Conservation (phyloP, 257 asterid genomes). For the Nicotiana tomentosiformis region DNA sequence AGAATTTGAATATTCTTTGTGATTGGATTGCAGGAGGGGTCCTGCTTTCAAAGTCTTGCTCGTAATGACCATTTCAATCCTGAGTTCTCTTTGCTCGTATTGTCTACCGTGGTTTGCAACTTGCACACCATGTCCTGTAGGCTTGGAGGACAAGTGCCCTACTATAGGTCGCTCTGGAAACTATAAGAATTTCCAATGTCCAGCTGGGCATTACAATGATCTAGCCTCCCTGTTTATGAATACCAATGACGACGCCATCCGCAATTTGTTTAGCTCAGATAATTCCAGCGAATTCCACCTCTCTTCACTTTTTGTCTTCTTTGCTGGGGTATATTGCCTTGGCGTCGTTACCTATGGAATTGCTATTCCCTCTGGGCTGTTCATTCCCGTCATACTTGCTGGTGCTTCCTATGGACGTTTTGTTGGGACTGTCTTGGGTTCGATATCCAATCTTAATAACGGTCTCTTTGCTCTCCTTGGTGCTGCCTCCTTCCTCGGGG, state of each 20-base stretch:
- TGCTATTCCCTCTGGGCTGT: conserved; percentile 94
- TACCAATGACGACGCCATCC: conserved; percentile 91
- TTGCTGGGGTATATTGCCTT: conserved; percentile 49
- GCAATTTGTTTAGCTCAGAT: conserved; percentile 58
- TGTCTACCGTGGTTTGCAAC: conserved; percentile 80
- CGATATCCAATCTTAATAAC: conserved; percentile 56
- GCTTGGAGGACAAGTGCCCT: conserved; percentile 57
- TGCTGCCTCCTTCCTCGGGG: conserved; percentile 97
- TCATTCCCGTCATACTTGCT: conserved; percentile 98
- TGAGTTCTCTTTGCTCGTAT: conserved; percentile 74
- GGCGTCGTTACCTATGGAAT: conserved; percentile 87
- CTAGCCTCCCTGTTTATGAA: conserved; percentile 87
- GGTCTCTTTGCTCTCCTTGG: conserved; percentile 89
- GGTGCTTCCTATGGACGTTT: conserved; percentile 97
- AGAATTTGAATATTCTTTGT: neutral
- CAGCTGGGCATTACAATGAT: conserved; percentile 68
- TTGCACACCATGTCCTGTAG: conserved; percentile 79
- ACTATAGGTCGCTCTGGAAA: conserved; percentile 64
- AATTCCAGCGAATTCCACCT: conserved; percentile 51
- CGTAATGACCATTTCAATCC: conserved; percentile 52
- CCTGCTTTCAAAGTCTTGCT: conserved; percentile 68
- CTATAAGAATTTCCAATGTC: conserved; percentile 84
- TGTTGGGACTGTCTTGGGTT: conserved; percentile 57
- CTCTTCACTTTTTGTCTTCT: conserved; percentile 55
- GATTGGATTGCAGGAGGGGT: conserved; percentile 60